A percentile compares a stretch with the other conserved stretches of the same genome.
Evolutionary conservation across 345 rosid species (phyloP).

Genomic region (Dovyalis caffra): DNA sequence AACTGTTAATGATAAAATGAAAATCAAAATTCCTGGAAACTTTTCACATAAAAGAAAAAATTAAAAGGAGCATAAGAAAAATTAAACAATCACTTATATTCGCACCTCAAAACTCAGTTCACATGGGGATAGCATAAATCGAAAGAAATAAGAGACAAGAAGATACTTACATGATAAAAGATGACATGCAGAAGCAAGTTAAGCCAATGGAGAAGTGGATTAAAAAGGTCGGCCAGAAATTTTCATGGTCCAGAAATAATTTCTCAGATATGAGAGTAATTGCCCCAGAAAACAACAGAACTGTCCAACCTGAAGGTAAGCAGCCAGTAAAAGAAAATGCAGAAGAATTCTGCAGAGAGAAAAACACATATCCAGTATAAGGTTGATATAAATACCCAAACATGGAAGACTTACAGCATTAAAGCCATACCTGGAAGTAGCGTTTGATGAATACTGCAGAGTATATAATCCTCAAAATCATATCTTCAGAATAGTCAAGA

Average conservation of each 20-base stretch:
- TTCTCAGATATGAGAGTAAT: conserved; percentile 41
- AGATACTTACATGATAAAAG: conserved; percentile 61
- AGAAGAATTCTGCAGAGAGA: conserved; percentile 46
- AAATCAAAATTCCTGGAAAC: background rate
- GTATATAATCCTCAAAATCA: conserved; percentile 73
- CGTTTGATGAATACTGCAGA: conserved; percentile 58
- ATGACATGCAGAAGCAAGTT: conserved; percentile 24
- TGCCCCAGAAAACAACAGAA: conserved; percentile 54
- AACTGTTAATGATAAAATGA: conserved; percentile 42
- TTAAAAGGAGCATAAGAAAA: background rate
- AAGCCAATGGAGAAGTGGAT: conserved; percentile 26
- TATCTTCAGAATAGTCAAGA: conserved; percentile 66
- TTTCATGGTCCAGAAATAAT: conserved; percentile 23
- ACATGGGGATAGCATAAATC: background rate
- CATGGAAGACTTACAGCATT: background rate
- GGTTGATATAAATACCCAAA: conserved; percentile 4
- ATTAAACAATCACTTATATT: background rate
- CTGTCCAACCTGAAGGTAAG: conserved; percentile 73
- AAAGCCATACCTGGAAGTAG: conserved; percentile 65
- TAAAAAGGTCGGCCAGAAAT: conserved; percentile 32
- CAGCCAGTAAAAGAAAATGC: conserved; percentile 59
- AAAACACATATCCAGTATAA: conserved; percentile 1
- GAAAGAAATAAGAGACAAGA: conserved; percentile 3
- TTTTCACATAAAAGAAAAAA: background rate
- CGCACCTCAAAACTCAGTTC: background rate